These are phyloP conservation scores for Melampsora abietis-canadensis DNA, from an alignment of 1,284 basidiomycete species.

Conservation along the genomic window DNA sequence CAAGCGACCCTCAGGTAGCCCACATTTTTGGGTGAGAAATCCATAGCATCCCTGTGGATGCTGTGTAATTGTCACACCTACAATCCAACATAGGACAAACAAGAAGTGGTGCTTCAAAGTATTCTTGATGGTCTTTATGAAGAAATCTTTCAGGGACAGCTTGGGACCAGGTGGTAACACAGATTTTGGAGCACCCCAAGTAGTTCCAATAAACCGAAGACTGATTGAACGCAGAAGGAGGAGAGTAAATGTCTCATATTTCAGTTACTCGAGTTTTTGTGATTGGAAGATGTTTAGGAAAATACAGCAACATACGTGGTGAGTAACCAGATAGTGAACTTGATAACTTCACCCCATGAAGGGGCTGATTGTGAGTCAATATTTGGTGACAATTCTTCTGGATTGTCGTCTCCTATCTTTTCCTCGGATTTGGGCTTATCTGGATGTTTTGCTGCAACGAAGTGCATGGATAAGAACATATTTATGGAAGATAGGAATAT, in stretches of 20 bases:
- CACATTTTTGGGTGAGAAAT: slow-evolving; percentile 4
- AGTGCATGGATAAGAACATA: too few species aligned
- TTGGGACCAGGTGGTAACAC: slow-evolving; percentile 11
- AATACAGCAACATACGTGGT: slow-evolving; percentile 10
- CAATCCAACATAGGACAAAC: slow-evolving; percentile 4
- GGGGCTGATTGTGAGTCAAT: background rate
- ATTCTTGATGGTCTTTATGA: slow-evolving; percentile 2
- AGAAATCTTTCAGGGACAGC: slow-evolving; percentile 2
- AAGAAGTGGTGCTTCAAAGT: slow-evolving; percentile 21
- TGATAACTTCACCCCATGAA: slow-evolving; percentile 23
- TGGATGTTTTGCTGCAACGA: too few species aligned
- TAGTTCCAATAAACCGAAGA: slow-evolving; percentile 21
- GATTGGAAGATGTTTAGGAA: background rate
- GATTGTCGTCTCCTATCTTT: too few species aligned
- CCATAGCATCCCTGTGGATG: slow-evolving; percentile 20
- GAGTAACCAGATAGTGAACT: slow-evolving; percentile 35
- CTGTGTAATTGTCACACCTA: slow-evolving; percentile 11
- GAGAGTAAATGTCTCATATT: background rate
- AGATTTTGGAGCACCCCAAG: slow-evolving; percentile 23
- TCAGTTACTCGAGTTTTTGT: too few species aligned
- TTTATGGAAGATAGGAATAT: too few species aligned
- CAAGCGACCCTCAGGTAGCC: background rate
- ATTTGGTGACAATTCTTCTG: too few species aligned
- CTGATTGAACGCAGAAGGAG: slow-evolving; percentile 1
- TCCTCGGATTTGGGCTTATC: too few species aligned